phyloP scores from a whole-genome alignment of 1,284 basidiomycete genomes.

The Ustilago shanxiensis region DNA sequence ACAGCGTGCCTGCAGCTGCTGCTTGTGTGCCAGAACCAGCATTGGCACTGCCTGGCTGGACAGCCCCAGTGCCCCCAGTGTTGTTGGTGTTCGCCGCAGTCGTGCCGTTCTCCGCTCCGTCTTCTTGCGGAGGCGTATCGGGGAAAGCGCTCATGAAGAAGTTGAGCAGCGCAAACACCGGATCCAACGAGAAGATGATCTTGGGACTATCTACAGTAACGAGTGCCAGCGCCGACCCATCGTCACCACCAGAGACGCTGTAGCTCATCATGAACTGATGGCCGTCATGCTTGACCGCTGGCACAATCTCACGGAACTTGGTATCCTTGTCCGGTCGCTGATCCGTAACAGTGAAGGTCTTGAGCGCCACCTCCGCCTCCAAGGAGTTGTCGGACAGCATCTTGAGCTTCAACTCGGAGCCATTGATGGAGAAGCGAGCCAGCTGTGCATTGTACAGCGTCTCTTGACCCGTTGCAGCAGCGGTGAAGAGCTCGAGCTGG shows the following conservation, averaged over 20 bases:
- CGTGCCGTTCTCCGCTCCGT: conserved; percentile 7
- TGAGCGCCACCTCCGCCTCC: conserved; percentile 87
- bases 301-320: conserved; percentile 94
- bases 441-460: conserved; percentile 85
- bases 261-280: conserved; percentile 97
- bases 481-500: conserved; percentile 91
- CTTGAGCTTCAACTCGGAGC: conserved; percentile 85
- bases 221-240: conserved; percentile 79
- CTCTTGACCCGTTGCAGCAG: conserved; percentile 75
- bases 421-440: conserved; percentile 84
- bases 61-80: conserved; percentile 1
- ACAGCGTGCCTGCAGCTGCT: conserved; percentile 63
- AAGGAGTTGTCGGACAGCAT: conserved; percentile 84
- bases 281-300: conserved; percentile 86
- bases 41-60: conserved; percentile 9
- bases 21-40: background rate
- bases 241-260: conserved; percentile 77
- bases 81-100: conserved; percentile 12
- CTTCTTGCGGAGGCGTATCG: conserved; percentile 8
- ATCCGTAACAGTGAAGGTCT: conserved; percentile 91
- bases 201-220: conserved; percentile 93
- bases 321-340: conserved; percentile 82
- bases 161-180: conserved; percentile 85
- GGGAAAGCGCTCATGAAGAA: conserved; percentile 82
- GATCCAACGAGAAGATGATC: conserved; percentile 93